A percentile compares a stretch with the other conserved stretches of the same genome.
These are phyloP conservation scores for Oryza meyeriana DNA, from an alignment of 176 grass and related monocot species.

Conservation along the genomic window DNA sequence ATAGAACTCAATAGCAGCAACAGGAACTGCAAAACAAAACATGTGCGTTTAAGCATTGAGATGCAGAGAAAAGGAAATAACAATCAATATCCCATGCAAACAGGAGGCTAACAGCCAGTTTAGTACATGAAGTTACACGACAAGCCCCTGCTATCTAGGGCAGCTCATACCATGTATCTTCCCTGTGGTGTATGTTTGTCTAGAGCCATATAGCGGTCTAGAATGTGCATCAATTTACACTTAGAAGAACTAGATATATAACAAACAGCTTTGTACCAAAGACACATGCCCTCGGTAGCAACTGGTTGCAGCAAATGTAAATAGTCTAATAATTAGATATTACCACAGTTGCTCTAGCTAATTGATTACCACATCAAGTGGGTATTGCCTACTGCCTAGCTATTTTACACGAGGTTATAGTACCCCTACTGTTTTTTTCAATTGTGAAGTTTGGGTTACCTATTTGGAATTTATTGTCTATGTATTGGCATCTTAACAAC, in stretches of 20 bases:
- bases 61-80: background rate
- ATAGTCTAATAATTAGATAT: background rate
- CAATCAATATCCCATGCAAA: background rate
- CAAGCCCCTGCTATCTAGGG: background rate
- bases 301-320: slow-evolving; percentile 5
- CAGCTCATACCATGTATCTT: background rate
- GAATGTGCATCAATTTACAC: slow-evolving; percentile 4
- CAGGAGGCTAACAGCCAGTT: background rate
- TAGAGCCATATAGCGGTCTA: slow-evolving; percentile 20
- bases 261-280: background rate
- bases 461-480: background rate
- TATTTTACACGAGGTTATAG: slow-evolving; percentile 5
- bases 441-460: background rate
- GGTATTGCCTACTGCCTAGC: background rate
- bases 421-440: background rate
- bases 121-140: background rate
- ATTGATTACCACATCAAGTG: background rate
- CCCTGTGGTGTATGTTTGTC: background rate
- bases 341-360: background rate
- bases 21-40: slow-evolving; percentile 57
- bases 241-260: background rate
- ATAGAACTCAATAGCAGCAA: slow-evolving; percentile 62
- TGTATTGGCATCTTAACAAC: background rate
- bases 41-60: slow-evolving; percentile 9
- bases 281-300: background rate